phyloP scores from a whole-genome alignment of 1,284 basidiomycete genomes.

The Apiotrichum mycotoxinovorans region DNA sequence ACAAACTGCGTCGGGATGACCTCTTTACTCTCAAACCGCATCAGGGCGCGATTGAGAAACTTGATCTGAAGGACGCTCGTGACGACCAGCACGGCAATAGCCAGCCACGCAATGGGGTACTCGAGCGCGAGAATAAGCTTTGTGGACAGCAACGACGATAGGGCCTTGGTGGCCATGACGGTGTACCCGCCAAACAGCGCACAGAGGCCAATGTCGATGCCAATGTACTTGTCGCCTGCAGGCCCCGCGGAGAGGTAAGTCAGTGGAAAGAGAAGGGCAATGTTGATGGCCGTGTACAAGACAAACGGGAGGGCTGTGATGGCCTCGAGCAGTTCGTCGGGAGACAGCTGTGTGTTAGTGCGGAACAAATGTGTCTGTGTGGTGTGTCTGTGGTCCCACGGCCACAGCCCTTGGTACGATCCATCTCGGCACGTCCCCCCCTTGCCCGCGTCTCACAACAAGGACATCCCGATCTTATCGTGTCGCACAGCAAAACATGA shows the following conservation, averaged over 20 bases:
- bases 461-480: no score
- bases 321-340: constrained; percentile 65
- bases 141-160: constrained; percentile 66
- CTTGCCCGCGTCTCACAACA: no score
- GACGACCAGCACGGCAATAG: constrained; percentile 63
- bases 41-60: constrained; percentile 83
- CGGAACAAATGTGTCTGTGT: no score
- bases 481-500: no score
- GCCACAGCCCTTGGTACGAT: no score
- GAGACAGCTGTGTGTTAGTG: constrained; percentile 52
- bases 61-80: constrained; percentile 88
- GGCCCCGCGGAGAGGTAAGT: constrained; percentile 59
- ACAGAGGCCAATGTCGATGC: constrained; percentile 72
- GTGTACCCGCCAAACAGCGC: constrained; percentile 68
- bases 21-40: constrained; percentile 81
- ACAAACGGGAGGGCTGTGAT: constrained; percentile 69
- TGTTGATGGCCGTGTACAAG: constrained; percentile 65
- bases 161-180: constrained; percentile 86
- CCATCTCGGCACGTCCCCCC: no score
- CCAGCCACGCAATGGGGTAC: constrained; percentile 73
- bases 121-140: constrained; percentile 70
- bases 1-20: constrained; percentile 96
- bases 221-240: constrained; percentile 65
- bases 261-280: constrained; percentile 59
- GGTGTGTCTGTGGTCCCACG: no score